These are phyloP conservation scores for Verbascum thapsus DNA, from an alignment of 257 asterid species.

Conservation along the genomic window DNA sequence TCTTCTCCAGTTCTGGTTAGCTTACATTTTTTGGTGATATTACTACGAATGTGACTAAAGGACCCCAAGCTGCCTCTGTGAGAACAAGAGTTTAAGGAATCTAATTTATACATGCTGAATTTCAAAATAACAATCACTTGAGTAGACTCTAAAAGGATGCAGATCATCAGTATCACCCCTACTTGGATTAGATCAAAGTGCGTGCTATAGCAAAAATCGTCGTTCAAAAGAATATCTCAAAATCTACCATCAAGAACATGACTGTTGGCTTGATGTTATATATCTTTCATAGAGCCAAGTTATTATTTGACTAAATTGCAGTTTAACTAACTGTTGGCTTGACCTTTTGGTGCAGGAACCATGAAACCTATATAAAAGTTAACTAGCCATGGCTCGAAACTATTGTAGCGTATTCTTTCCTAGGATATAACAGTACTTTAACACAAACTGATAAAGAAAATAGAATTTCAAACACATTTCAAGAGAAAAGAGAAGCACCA, in stretches of 20 bases:
- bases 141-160: not conserved
- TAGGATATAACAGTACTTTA: slow-evolving; percentile 11
- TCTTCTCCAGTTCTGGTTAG: slow-evolving; percentile 28
- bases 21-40: slow-evolving; percentile 1
- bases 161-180: not conserved
- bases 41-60: not conserved
- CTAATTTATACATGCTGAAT: slow-evolving; percentile 3
- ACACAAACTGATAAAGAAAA: slow-evolving; percentile 24
- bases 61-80: not conserved
- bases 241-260: slow-evolving; percentile 8
- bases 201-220: not conserved
- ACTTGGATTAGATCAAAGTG: not conserved
- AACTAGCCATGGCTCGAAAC: slow-evolving; percentile 11
- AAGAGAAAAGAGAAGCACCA: slow-evolving; percentile 63
- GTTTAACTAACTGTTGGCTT: slow-evolving; percentile 18
- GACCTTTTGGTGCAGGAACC: slow-evolving; percentile 8
- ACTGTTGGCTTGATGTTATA: not conserved
- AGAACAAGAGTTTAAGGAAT: slow-evolving; percentile 7
- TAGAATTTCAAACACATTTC: slow-evolving; percentile 8
- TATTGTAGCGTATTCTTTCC: not conserved
- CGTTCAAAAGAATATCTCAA: slow-evolving; percentile 1
- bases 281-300: slow-evolving; percentile 2
- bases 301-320: not conserved
- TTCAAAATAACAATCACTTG: slow-evolving; percentile 24
- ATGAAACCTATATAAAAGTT: slow-evolving; percentile 7